These are phyloP conservation scores for Cyberlindnera maclurae DNA, from an alignment of 805 yeast genomes.

Conservation along the genomic window DNA sequence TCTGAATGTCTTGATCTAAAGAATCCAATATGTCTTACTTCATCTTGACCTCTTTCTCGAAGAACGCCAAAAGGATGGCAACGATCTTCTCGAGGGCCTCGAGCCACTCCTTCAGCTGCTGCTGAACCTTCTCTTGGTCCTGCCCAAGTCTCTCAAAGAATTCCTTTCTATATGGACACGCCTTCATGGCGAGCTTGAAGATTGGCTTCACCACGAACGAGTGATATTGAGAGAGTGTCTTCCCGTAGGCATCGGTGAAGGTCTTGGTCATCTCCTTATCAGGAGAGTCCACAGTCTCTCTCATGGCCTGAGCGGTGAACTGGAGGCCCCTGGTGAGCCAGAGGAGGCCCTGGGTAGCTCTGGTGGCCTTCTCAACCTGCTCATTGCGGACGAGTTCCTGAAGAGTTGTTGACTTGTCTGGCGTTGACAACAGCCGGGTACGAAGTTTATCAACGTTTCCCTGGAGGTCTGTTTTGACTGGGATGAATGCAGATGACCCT, in stretches of 20 bases:
- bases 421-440: constrained; percentile 55
- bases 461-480: constrained; percentile 81
- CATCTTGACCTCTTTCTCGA: constrained; percentile 29
- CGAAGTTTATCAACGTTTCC: constrained; percentile 80
- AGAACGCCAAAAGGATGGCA: constrained; percentile 63
- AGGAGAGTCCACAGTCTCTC: constrained; percentile 65
- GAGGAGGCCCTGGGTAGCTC: constrained; percentile 84
- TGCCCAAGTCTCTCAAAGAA: constrained; percentile 77
- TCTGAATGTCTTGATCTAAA: no score
- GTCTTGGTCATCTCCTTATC: constrained; percentile 60
- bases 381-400: constrained; percentile 75
- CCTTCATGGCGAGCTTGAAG: constrained; percentile 90
- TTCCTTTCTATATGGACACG: constrained; percentile 86
- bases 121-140: constrained; percentile 58
- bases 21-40: no score
- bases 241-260: constrained; percentile 77
- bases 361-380: constrained; percentile 52
- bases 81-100: constrained; percentile 71
- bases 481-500: constrained; percentile 78
- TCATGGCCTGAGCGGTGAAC: constrained; percentile 86
- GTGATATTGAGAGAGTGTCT: constrained; percentile 77
- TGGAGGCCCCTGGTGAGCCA: constrained; percentile 85
- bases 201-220: constrained; percentile 77
- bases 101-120: constrained; percentile 68
- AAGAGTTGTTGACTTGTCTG: constrained; percentile 56